phyloP scores from a whole-genome alignment of 2,329 filamentous ascomycete genomes.

The Alternaria burnsii region DNA sequence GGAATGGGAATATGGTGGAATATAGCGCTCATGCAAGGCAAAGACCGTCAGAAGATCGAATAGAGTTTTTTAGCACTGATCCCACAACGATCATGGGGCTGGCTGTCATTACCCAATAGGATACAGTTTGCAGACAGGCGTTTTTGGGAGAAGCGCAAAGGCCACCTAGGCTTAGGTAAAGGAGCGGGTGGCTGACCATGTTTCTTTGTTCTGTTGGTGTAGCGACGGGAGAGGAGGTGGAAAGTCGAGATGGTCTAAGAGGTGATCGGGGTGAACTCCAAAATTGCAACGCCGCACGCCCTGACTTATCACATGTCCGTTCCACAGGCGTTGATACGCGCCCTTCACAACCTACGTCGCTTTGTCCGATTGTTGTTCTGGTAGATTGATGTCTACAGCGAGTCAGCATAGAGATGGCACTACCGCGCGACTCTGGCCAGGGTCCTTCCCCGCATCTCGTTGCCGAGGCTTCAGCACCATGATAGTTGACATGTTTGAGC shows the following conservation, averaged over 20 bases:
- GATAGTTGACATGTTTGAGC: not conserved
- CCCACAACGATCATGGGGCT: not conserved
- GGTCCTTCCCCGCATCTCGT: conserved; percentile 26
- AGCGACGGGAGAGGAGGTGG: not conserved
- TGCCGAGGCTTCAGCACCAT: conserved; percentile 28
- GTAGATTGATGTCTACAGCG: not conserved
- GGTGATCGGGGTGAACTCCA: not conserved
- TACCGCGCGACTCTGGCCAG: not conserved
- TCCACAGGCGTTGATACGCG: not conserved
- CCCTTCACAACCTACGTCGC: not conserved
- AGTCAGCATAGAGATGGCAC: not conserved
- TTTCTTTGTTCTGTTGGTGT: not conserved
- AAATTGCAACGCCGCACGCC: not conserved
- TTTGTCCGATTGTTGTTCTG: not conserved
- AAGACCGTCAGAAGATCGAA: not conserved
- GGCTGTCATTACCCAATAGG: not conserved
- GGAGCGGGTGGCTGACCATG: not conserved
- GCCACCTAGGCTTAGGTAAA: not conserved
- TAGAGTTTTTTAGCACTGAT: not conserved
- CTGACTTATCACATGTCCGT: not conserved
- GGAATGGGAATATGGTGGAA: too few species aligned
- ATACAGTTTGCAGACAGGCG: not conserved
- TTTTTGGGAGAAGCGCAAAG: not conserved
- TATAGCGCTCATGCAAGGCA: not conserved
- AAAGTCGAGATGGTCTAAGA: not conserved